Evolutionary conservation across 306 rosid genomes (phyloP).

Genomic region (Acmispon strigosus): DNA sequence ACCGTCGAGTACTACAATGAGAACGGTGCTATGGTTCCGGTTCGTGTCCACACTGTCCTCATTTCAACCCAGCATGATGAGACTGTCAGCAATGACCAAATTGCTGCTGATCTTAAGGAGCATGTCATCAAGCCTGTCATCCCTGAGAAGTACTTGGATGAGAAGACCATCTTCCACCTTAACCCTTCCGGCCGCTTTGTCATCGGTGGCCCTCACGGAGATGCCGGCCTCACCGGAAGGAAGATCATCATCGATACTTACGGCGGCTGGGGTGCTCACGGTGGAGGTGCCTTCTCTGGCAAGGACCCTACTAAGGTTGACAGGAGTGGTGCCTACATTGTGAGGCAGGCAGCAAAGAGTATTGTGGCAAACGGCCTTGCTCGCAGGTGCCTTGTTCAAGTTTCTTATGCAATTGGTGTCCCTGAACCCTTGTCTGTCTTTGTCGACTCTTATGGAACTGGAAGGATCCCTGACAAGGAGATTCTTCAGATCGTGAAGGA

Average conservation of each 20-base stretch:
- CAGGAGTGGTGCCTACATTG: conserved; percentile 97
- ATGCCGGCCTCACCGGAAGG: conserved; percentile 98
- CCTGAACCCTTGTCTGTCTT: conserved; percentile 93
- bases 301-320: conserved; percentile 99
- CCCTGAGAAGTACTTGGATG: conserved; percentile 94
- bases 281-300: conserved; percentile 99
- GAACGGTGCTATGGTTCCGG: conserved; percentile 89
- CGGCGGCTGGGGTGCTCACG: conserved; percentile 99
- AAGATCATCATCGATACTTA: conserved; percentile 96
- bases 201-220: conserved; percentile 98
- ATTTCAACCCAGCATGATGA: conserved; percentile 99
- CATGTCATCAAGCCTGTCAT: conserved; percentile 95
- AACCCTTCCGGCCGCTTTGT: conserved; percentile 99
- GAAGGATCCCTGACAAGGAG: conserved; percentile 91
- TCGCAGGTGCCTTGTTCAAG: conserved; percentile 91
- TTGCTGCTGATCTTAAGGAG: conserved; percentile 93
- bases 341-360: conserved; percentile 98
- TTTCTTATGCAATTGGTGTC: conserved; percentile 96
- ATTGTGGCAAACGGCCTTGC: conserved; percentile 89
- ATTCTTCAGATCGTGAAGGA: conserved; percentile 91
- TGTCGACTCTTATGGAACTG: conserved; percentile 77
- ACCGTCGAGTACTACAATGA: conserved; percentile 92
- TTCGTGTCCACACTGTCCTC: conserved; percentile 96
- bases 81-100: conserved; percentile 90
- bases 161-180: conserved; percentile 97